These are phyloP conservation scores for Sporothrix globosa DNA, from an alignment of 2,329 filamentous ascomycete species.

Conservation along the genomic window DNA sequence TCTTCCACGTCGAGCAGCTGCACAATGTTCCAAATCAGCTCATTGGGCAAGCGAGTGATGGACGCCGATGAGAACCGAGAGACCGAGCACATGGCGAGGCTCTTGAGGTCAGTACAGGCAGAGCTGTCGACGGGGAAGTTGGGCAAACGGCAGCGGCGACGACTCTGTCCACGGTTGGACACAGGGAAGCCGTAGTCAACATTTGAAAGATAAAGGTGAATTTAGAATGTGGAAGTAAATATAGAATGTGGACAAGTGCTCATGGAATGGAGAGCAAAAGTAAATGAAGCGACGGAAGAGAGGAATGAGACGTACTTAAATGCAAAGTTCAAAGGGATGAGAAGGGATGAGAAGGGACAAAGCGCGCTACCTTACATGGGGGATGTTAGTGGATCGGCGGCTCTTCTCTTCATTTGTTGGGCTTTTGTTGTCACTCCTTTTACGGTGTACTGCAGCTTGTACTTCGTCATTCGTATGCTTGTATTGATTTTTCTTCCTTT, in stretches of 20 bases:
- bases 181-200: neutral
- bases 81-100: neutral
- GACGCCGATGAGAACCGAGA: conserved; percentile 39
- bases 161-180: conserved; percentile 20
- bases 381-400: neutral
- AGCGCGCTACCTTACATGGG: neutral
- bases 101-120: neutral
- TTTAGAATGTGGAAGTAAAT: too few relatives aligned
- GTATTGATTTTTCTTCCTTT: neutral
- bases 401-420: neutral
- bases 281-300: neutral
- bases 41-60: conserved; percentile 58
- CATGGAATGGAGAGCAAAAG: neutral
- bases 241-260: neutral
- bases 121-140: neutral
- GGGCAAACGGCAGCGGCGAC: neutral
- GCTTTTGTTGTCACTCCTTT: neutral
- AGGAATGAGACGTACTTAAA: neutral
- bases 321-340: neutral
- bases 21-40: conserved; percentile 64
- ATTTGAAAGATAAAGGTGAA: neutral
- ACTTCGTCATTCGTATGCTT: neutral
- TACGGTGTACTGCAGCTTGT: too few relatives aligned
- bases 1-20: conserved; percentile 60
- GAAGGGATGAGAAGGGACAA: neutral